Percentiles rank a stretch among this genome's conserved stretches.
Conservation (phyloP, 2,329 filamentous ascomycete genomes). For the Calonectria pseudoturangicola region DNA sequence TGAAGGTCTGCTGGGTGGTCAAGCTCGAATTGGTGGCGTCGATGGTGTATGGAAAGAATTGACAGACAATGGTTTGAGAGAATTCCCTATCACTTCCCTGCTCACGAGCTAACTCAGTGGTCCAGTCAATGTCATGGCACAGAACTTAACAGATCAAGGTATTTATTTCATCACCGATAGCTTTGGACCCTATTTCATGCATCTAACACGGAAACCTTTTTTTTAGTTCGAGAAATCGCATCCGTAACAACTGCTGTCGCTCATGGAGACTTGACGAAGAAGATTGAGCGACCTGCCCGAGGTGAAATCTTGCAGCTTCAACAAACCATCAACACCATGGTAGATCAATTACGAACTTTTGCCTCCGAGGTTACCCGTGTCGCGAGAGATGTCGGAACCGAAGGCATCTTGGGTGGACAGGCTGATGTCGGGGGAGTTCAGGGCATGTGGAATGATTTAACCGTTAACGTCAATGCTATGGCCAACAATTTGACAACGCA, state of each 20-base stretch:
- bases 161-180: constrained; percentile 48
- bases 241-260: constrained; percentile 90
- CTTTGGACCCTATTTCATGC: not conserved
- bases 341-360: constrained; percentile 88
- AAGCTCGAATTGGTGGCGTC: constrained; percentile 94
- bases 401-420: constrained; percentile 88
- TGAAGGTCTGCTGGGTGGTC: constrained; percentile 93
- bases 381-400: constrained; percentile 88
- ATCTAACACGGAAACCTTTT: constrained; percentile 36
- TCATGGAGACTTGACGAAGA: constrained; percentile 88
- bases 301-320: constrained; percentile 90
- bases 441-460: constrained; percentile 92
- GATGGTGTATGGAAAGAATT: constrained; percentile 98
- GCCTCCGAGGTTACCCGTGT: constrained; percentile 89
- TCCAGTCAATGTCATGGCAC: constrained; percentile 87
- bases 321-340: constrained; percentile 93
- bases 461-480: constrained; percentile 91
- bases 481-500: constrained; percentile 90
- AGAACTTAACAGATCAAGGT: constrained; percentile 86
- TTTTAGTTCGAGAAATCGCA: constrained; percentile 85
- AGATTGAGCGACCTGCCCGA: constrained; percentile 86
- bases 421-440: constrained; percentile 89
- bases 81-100: not conserved
- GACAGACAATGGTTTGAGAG: constrained; percentile 83
- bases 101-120: constrained; percentile 38